These are phyloP conservation scores for Coccinonectria pachysandricola DNA, from an alignment of 2,329 filamentous ascomycete genomes.

Conservation along the genomic window DNA sequence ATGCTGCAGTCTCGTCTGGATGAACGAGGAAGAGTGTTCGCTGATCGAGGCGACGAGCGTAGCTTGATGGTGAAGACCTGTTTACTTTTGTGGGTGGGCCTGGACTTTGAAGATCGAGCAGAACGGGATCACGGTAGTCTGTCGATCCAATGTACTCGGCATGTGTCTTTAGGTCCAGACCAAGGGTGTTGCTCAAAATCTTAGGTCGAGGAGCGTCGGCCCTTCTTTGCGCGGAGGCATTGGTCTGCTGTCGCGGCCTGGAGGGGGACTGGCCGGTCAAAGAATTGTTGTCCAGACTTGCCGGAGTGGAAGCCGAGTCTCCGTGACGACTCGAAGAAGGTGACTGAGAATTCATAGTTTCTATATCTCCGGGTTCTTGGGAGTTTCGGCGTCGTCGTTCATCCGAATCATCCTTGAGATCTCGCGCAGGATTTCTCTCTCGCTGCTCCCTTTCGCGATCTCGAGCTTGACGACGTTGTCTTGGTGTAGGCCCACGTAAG, in stretches of 20 bases:
- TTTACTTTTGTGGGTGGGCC: too few species aligned
- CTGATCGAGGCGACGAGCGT: slow-evolving; percentile 24
- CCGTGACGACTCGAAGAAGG: slow-evolving; percentile 16
- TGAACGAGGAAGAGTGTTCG: slow-evolving; percentile 27
- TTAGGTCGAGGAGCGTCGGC: slow-evolving; percentile 14
- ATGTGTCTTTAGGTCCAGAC: slow-evolving; percentile 47
- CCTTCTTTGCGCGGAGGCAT: slow-evolving; percentile 8
- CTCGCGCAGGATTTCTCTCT: too few species aligned
- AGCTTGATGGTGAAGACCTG: slow-evolving; percentile 9
- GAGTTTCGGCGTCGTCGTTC: too few species aligned
- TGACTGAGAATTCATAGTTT: too few species aligned
- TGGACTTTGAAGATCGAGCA: slow-evolving; percentile 47
- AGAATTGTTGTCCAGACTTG: slow-evolving; percentile 12
- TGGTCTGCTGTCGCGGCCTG: slow-evolving; percentile 9
- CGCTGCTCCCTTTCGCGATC: slow-evolving; percentile 13
- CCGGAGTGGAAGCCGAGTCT: slow-evolving; percentile 14
- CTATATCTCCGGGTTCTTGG: too few species aligned
- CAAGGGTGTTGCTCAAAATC: slow-evolving; percentile 35
- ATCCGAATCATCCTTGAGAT: slow-evolving; percentile 10
- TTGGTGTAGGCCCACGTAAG: slow-evolving; percentile 30
- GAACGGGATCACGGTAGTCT: slow-evolving; percentile 45
- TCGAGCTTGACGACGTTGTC: slow-evolving; percentile 18
- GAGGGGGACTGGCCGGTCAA: slow-evolving; percentile 6
- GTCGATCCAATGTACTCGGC: slow-evolving; percentile 51
- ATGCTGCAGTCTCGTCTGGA: slow-evolving; percentile 24